Evolutionary conservation across 2,329 filamentous ascomycete species (phyloP), one percentile per base, ranked within the genome.

Genomic region (Colletotrichum sp.): DNA sequence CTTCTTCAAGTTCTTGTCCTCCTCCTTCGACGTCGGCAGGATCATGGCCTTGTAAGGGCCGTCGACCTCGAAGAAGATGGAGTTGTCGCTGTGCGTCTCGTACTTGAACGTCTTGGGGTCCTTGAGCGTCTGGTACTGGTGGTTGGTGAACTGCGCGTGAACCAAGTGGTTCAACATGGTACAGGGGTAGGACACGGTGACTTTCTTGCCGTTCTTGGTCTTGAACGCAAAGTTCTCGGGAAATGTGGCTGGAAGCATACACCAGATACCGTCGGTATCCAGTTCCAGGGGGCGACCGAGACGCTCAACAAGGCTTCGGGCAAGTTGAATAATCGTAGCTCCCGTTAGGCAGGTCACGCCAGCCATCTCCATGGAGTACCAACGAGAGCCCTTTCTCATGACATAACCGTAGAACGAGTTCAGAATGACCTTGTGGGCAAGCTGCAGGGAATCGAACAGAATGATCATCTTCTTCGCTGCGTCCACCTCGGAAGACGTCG

Each of bases 341-440:
- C 97, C 97, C 2, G 97, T 99, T 84, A 99, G 88, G 87, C 97
- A 99, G 57, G 97, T 99, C 6, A 99, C 97, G 80, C 97, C 97
- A 18, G 98, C 97, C 97, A 99, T 99, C 84, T 99, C 97, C 91
- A 99, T 93, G 21, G 97, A 99, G 83, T 99, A 99, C 97, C 97
- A 99, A 71, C 97, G 93, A 49, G 97, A 99, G 39, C 97, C 97
- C 84, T 99, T 99, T 87, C 97, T 91, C 97, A 99, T 99, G 84
- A 99, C 97, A 83, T 99, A 99, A 78, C 97, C 97, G 80, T 99
- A 99, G 88, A 99, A 99, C 72, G 96, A 98, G 88, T 99, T 99
- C 71, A 99, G 85, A 89, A 99, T 99, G 87, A 99, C 97, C 84
- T 99, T 99, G 88, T 99, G 97, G 0, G 97, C 97, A 80, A 99